Percentiles rank a stretch among this genome's conserved stretches.
phyloP scores from a whole-genome alignment of 768 basidiomycete species.

The Boletus pseudo-olivaceus region DNA sequence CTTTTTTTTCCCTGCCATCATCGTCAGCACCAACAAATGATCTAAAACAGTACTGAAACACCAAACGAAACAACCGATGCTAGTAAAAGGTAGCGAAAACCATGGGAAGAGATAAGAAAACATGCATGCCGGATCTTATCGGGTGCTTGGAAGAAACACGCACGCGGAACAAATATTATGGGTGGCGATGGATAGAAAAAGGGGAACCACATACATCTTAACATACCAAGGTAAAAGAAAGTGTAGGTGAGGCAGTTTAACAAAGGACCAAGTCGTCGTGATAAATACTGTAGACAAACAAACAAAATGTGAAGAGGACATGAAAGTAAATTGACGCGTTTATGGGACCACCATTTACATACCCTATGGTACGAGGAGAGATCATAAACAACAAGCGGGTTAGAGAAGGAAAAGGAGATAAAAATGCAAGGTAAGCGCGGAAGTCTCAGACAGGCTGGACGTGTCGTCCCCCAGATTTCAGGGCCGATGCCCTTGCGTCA shows the following conservation, averaged over 20 bases:
- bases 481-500: not conserved
- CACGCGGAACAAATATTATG: not conserved
- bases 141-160: not conserved
- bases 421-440: not conserved
- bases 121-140: not conserved
- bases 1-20: too few relatives aligned
- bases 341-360: constrained; percentile 4
- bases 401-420: not conserved
- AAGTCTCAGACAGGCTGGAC: too few relatives aligned
- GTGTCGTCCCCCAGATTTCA: not conserved
- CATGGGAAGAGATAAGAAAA: not conserved
- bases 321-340: not conserved
- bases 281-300: constrained; percentile 16
- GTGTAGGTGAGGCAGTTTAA: not conserved
- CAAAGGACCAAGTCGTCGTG: not conserved
- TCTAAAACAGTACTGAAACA: not conserved
- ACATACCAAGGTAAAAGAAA: not conserved
- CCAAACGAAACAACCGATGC: not conserved
- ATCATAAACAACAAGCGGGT: not conserved
- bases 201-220: not conserved
- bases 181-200: too few relatives aligned
- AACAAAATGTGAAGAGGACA: not conserved
- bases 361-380: constrained; percentile 9
- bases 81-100: too few relatives aligned
- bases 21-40: too few relatives aligned